A percentile compares a stretch with the other conserved stretches of the same genome.
These are phyloP conservation scores for Hypholoma sublateritium DNA, from an alignment of 768 basidiomycete genomes.

Conservation along the genomic window DNA sequence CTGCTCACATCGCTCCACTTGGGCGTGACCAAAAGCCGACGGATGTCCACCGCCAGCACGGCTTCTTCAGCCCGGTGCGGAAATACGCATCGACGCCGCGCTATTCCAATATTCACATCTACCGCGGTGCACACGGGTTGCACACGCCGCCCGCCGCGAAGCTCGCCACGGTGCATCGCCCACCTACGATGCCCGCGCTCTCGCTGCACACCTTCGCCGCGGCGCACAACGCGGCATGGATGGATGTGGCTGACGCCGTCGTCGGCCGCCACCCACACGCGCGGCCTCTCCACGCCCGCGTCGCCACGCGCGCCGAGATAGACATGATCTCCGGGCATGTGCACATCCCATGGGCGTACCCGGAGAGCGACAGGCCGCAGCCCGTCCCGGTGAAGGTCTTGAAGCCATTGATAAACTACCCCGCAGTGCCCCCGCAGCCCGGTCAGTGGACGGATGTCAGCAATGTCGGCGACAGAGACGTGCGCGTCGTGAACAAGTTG, in stretches of 20 bases:
- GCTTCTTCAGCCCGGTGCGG: slow-evolving; percentile 14
- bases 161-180: not conserved
- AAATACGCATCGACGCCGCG: slow-evolving; percentile 15
- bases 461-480: slow-evolving; percentile 4
- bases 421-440: not conserved
- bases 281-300: slow-evolving; percentile 17
- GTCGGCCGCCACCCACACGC: slow-evolving; percentile 25
- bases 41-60: not conserved
- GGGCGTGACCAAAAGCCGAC: not conserved
- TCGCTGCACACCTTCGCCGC: slow-evolving; percentile 8
- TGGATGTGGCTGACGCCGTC: slow-evolving; percentile 23
- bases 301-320: slow-evolving; percentile 23
- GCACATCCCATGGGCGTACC: slow-evolving; percentile 23
- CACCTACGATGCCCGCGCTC: not conserved
- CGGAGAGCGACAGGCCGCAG: not conserved
- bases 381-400: slow-evolving; percentile 16
- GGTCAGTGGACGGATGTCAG: slow-evolving; percentile 11
- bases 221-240: slow-evolving; percentile 21
- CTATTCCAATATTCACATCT: slow-evolving; percentile 3
- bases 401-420: slow-evolving; percentile 2
- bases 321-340: slow-evolving; percentile 24
- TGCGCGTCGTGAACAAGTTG: not conserved
- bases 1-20: not conserved
- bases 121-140: slow-evolving; percentile 3
- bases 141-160: slow-evolving; percentile 5